Conservation (phyloP, 2,329 filamentous ascomycete species). For the Thelonectria blattea region DNA sequence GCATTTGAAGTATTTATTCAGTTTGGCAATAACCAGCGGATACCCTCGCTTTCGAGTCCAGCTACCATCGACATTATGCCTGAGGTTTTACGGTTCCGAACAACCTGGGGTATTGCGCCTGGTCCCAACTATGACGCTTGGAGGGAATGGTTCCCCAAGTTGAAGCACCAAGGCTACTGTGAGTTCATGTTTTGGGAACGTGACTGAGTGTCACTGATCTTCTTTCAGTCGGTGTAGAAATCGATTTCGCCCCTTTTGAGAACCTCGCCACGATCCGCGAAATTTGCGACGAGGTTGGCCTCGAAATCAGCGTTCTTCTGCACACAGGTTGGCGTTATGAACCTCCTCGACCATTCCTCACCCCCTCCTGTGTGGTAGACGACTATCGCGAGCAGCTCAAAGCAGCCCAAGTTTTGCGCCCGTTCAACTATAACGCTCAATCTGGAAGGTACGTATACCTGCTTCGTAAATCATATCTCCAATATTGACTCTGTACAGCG, state of each 20-base stretch:
- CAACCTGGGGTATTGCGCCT: constrained; percentile 18
- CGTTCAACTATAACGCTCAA: constrained; percentile 17
- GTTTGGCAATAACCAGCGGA: not conserved
- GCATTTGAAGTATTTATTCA: not conserved
- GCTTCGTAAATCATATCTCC: not conserved
- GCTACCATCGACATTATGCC: constrained; percentile 3
- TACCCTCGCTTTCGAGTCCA: not conserved
- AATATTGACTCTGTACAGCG: constrained; percentile 29
- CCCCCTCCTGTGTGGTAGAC: constrained; percentile 6
- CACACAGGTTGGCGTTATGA: constrained; percentile 15
- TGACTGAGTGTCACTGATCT: not conserved
- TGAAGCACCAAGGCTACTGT: constrained; percentile 26
- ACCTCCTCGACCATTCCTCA: constrained; percentile 1
- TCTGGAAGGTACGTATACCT: constrained; percentile 8
- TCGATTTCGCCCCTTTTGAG: constrained; percentile 4
- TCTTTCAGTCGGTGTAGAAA: constrained; percentile 11
- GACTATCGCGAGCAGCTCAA: constrained; percentile 14
- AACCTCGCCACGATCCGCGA: constrained; percentile 3
- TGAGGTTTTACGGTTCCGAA: constrained; percentile 21
- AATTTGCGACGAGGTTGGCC: constrained; percentile 8
- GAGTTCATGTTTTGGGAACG: not conserved
- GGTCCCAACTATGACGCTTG: constrained; percentile 20
- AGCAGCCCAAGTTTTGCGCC: constrained; percentile 8
- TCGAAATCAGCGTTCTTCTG: constrained; percentile 17
- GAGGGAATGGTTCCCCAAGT: constrained; percentile 19